Base-by-base conservation (phyloP, 1,139 yeast genomes). In the Protomyces lactucae-debilis region DNA sequence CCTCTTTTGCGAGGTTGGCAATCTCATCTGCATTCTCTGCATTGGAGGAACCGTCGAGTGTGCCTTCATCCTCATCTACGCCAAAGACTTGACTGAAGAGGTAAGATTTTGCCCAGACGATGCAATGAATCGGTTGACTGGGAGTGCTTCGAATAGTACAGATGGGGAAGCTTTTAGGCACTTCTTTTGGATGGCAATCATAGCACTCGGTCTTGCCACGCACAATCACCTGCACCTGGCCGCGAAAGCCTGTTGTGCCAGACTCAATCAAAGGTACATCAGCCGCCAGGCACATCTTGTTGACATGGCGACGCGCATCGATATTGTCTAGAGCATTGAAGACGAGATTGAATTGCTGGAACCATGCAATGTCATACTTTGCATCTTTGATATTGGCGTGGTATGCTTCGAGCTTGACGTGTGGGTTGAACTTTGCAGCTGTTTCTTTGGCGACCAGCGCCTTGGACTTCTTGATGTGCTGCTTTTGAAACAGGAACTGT, bases 61-160 rank as follows among this genome's bases (percentile, higher is more conserved):
- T 73, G 63, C 65, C 72, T 37, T 73, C 74, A 12, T 74, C 77
- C 16, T 80, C 80, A 32, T 79, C 76, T 63, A 83, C 84, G 36
- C 85, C 92, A 74, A 91, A 93, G 63, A 95, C 78, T 73, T 91
- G 96, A 48, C 83, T 67, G 60, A 92, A 91, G 64, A 95, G 76
- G 73, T 89, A 95, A 71, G 88, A 90, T 72, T 95, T 95, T 14
- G 98, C 96, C 99, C 99, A 95, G 0, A 95, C 96, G 52, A 95
- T 87, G 73, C 97, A 90, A 73, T 95, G 99, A 9, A 93, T 87
- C 0, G 98, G 98, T 73, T 87, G 92, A 0, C 97, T 89, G 0
- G 99, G 99, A 0, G 99, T 93, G 9, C 97, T 89, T 69, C 99
- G 80, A 65, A 95, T 95, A 0, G 99, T 95, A 74, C 99, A 95